phyloP scores from a whole-genome alignment of 176 grass and related monocot genomes.

The Eragrostis nindensis region DNA sequence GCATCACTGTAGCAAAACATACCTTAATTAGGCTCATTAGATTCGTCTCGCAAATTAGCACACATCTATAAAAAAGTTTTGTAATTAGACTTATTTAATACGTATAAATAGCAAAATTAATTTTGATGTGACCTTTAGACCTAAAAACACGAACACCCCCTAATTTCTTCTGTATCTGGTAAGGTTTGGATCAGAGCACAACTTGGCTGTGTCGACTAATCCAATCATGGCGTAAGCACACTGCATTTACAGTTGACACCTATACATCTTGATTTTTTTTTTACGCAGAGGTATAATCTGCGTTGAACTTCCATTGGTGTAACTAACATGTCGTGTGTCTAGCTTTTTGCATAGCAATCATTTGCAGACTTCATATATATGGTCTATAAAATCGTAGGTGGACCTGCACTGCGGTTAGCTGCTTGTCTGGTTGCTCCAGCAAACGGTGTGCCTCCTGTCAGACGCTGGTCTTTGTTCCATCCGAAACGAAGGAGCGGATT shows the following conservation, averaged over 20 bases:
- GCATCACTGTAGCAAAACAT: no score
- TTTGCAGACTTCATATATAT: neutral
- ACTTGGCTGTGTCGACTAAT: neutral
- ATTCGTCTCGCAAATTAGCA: no score
- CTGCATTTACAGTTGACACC: neutral
- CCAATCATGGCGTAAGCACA: neutral
- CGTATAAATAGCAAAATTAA: no score
- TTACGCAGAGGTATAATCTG: neutral
- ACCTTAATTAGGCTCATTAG: no score
- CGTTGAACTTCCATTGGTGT: neutral
- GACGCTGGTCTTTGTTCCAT: neutral
- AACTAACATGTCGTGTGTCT: neutral
- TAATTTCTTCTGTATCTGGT: neutral
- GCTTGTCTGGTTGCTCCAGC: neutral
- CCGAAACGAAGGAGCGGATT: neutral
- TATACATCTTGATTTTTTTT: neutral
- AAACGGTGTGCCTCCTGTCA: constrained; percentile 7
- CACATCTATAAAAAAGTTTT: no score
- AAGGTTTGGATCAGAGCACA: no score
- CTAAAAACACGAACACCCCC: no score
- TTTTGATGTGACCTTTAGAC: no score
- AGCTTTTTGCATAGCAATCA: neutral
- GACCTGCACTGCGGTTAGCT: neutral
- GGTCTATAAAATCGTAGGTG: neutral
- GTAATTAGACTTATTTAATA: no score